phyloP scores from a whole-genome alignment of 2,329 filamentous ascomycete genomes.

The Cryphonectria japonica region DNA sequence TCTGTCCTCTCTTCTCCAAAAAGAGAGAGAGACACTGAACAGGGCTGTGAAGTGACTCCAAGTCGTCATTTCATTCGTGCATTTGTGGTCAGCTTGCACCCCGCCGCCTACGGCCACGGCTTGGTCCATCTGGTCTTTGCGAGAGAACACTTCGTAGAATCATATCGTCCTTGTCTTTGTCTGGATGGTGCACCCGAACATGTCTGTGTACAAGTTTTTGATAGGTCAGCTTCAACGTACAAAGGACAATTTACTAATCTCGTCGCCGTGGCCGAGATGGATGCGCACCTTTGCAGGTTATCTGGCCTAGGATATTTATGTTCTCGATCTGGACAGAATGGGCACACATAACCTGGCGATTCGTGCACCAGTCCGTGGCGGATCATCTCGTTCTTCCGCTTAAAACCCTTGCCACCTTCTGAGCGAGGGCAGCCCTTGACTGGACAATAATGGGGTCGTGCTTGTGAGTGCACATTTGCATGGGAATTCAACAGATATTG shows the following conservation, averaged over 20 bases:
- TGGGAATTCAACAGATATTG: slow-evolving; percentile 80
- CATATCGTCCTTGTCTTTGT: slow-evolving; percentile 88
- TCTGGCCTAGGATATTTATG: slow-evolving; percentile 95
- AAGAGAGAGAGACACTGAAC: not conserved
- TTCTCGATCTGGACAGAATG: slow-evolving; percentile 91
- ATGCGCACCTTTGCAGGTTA: slow-evolving; percentile 85
- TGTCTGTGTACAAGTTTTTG: slow-evolving; percentile 60
- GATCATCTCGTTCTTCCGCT: slow-evolving; percentile 75
- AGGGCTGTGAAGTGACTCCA: not conserved
- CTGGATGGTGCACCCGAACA: slow-evolving; percentile 87
- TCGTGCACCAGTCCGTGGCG: slow-evolving; percentile 85
- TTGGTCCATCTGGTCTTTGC: slow-evolving; percentile 82
- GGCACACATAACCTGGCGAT: slow-evolving; percentile 93
- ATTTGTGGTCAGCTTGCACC: slow-evolving; percentile 39
- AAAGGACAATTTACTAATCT: too few relatives aligned
- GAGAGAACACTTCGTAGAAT: slow-evolving; percentile 80
- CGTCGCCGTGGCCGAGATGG: not conserved
- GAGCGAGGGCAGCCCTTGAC: slow-evolving; percentile 65
- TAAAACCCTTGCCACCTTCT: slow-evolving; percentile 69
- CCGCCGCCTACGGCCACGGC: slow-evolving; percentile 76
- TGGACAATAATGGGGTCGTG: slow-evolving; percentile 67
- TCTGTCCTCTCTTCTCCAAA: not conserved
- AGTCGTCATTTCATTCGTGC: not conserved
- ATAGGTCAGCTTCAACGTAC: not conserved
- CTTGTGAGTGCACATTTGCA: slow-evolving; percentile 70